phyloP scores from a whole-genome alignment of 805 yeast species.

The Yarrowia hollandica region DNA sequence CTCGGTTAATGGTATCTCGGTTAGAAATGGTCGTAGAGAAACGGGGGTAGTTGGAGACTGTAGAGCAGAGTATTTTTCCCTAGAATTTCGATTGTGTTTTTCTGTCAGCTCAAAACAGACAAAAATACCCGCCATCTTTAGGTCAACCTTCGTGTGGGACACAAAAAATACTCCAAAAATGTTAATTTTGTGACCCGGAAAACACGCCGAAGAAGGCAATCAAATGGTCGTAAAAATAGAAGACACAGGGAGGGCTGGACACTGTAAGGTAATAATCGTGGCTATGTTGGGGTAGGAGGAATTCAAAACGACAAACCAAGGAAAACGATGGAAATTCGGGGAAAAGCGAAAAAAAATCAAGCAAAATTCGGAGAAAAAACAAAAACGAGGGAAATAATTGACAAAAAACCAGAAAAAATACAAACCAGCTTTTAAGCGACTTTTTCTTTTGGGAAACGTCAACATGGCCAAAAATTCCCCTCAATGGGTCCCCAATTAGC shows the following conservation, averaged over 20 bases:
- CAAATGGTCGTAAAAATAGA: not conserved
- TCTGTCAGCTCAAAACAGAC: too few relatives aligned
- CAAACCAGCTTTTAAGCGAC: too few relatives aligned
- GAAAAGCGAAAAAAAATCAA: too few relatives aligned
- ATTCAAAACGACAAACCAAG: not conserved
- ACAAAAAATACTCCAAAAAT: not conserved
- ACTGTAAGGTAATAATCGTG: not conserved
- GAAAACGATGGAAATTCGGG: too few relatives aligned
- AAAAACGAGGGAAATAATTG: too few relatives aligned
- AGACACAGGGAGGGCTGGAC: not conserved
- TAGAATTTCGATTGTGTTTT: not conserved
- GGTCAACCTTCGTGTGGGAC: too few relatives aligned
- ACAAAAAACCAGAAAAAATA: not conserved
- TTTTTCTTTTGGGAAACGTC: too few relatives aligned
- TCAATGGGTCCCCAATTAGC: not conserved
- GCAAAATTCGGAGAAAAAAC: not conserved
- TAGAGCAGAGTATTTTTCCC: not conserved
- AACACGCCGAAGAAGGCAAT: conserved; percentile 10
- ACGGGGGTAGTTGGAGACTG: not conserved
- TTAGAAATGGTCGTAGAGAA: not conserved
- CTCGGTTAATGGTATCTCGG: too few relatives aligned
- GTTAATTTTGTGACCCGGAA: not conserved
- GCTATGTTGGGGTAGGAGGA: not conserved
- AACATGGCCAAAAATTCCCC: too few relatives aligned
- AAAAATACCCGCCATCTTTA: too few relatives aligned